These are phyloP conservation scores for Amanita jacksonii DNA, from an alignment of 768 basidiomycete species.

Conservation along the genomic window DNA sequence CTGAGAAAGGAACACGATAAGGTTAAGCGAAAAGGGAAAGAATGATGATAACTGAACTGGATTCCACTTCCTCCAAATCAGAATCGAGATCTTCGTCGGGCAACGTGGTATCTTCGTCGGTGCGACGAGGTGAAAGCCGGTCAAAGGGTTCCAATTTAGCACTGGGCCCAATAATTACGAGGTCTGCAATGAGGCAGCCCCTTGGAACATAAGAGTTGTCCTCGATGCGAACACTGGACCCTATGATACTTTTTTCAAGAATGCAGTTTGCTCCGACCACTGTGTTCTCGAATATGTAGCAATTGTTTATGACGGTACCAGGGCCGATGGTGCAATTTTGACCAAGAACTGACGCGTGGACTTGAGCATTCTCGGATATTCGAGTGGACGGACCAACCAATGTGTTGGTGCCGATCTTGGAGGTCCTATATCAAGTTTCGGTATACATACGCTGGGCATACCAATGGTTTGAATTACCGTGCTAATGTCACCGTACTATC, in stretches of 20 bases:
- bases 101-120: slow-evolving; percentile 25
- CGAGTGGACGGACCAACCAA: slow-evolving; percentile 77
- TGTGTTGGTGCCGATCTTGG: slow-evolving; percentile 70
- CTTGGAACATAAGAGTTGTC: slow-evolving; percentile 55
- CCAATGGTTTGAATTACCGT: slow-evolving; percentile 36
- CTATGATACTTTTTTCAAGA: slow-evolving; percentile 77
- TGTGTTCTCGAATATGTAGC: slow-evolving; percentile 80
- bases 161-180: slow-evolving; percentile 68
- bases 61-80: slow-evolving; percentile 60
- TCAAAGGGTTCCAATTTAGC: slow-evolving; percentile 61
- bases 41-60: slow-evolving; percentile 33
- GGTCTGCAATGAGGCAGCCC: slow-evolving; percentile 79
- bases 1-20: slow-evolving; percentile 40
- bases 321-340: slow-evolving; percentile 64
- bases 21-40: neutral
- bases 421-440: slow-evolving; percentile 45
- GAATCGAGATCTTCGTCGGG: slow-evolving; percentile 39
- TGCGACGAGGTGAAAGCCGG: slow-evolving; percentile 52
- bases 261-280: slow-evolving; percentile 59
- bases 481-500: slow-evolving; percentile 72
- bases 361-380: slow-evolving; percentile 55
- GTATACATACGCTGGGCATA: neutral
- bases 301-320: slow-evolving; percentile 55
- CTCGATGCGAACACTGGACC: slow-evolving; percentile 62
- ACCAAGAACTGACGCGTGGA: slow-evolving; percentile 74